Evolutionary conservation across 495 filamentous ascomycete genomes (phyloP), one percentile per base, ranked within the genome.

Genomic region (Podospora pseudocomata): DNA sequence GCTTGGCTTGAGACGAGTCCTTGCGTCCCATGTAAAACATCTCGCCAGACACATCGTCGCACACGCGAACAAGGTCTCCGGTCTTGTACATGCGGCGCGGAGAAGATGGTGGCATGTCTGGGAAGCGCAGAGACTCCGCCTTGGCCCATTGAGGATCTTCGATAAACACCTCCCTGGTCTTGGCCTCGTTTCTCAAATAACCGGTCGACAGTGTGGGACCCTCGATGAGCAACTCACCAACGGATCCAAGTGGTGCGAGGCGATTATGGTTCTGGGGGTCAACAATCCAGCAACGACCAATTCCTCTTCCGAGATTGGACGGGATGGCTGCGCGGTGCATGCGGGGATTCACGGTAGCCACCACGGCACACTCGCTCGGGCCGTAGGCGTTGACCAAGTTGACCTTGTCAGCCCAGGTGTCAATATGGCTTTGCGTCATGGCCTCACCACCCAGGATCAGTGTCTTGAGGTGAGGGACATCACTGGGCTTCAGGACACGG

Each of bases 31-130:
- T 72, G 70, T 85, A 87, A 30, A 79, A 79, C 60, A 88, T 73
- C 15, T 82, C 78, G 16, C 86, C 84, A 16, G 73, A 76, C 2
- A 34, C 49, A 26, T 65, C 82, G 60, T 85, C 82, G 54, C 77
- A 72, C 62, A 88, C 85, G 28, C 82, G 80, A 13, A 84, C 85
- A 54, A 88, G 70, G 65, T 89, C 86, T 11, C 86, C 86, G 1
- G 87, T 88, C 75, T 86, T 87, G 77, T 88, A 88, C 53, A 88
- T 72, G 3, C 71, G 67, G 4, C 71, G 66, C 5, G 67, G 28
- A 16, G 34, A 20, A 15, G 11, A 13, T 0, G 28, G 2, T 3
- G 28, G 30, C 11, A 71, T 71, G 20, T 71, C 65, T 9, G 64
- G 60, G 53, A 68, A 69, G n/a, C 64, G 26, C n/a, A 76, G 28